Conservation (phyloP, 2,329 filamentous ascomycete species). For the Plectosphaerella cucumerina region DNA sequence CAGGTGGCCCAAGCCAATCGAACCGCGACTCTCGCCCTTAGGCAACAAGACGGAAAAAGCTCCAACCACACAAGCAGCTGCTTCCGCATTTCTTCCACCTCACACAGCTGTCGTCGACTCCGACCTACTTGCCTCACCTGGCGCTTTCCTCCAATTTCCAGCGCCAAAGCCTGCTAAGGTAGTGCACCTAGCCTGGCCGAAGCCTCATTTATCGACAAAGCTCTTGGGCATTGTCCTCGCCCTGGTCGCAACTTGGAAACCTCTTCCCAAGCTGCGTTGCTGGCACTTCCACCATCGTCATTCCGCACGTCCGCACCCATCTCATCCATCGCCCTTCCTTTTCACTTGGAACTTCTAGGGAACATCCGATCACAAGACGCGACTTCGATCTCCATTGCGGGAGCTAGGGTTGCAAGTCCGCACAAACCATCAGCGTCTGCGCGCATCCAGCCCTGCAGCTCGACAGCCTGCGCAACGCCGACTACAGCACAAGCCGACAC, state of each 20-base stretch:
- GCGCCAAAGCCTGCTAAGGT: no score
- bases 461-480: no score
- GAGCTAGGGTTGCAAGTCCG: no score
- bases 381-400: constrained; percentile 14
- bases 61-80: background rate
- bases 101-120: background rate
- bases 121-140: background rate
- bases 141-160: background rate
- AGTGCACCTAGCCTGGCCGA: no score
- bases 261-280: background rate
- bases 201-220: no score
- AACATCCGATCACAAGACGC: background rate
- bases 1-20: background rate
- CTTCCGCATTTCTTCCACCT: background rate
- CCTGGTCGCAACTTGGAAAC: background rate
- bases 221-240: background rate
- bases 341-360: background rate
- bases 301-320: background rate
- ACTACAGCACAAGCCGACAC: no score
- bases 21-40: background rate
- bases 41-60: constrained; percentile 1
- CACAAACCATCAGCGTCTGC: no score
- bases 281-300: background rate
- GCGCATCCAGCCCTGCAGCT: no score
- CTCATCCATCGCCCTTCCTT: no score